Conservation (phyloP, 805 yeast species). For the Saturnispora hagleri region DNA sequence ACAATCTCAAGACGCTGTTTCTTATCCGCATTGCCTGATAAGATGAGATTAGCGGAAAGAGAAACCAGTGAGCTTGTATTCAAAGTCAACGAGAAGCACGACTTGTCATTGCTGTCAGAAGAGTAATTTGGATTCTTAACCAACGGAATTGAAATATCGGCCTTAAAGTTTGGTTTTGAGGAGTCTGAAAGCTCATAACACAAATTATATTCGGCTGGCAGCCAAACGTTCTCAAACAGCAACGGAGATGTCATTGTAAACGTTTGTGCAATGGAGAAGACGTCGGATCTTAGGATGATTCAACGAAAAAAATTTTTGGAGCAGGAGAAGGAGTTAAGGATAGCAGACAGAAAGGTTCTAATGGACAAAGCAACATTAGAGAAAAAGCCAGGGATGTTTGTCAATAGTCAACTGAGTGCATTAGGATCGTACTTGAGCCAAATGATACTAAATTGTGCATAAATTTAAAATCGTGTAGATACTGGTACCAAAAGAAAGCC, state of each 20-base stretch:
- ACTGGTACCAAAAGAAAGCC: no score
- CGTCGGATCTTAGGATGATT: not conserved
- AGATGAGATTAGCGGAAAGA: conserved; percentile 23
- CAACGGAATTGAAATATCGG: conserved; percentile 27
- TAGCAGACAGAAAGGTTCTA: not conserved
- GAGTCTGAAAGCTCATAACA: conserved; percentile 27
- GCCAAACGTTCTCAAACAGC: conserved; percentile 27
- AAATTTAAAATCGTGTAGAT: no score
- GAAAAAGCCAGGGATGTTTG: not conserved
- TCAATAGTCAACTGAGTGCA: not conserved
- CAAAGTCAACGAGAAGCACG: conserved; percentile 24
- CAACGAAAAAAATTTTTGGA: not conserved
- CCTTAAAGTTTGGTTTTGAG: conserved; percentile 38
- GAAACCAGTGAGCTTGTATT: conserved; percentile 36
- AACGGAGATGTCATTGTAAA: conserved; percentile 12
- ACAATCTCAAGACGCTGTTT: conserved; percentile 13
- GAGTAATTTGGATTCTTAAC: conserved; percentile 21
- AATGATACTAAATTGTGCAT: no score
- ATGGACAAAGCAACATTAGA: not conserved
- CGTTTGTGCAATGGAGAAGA: not conserved
- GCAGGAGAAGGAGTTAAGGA: not conserved
- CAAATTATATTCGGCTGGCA: conserved; percentile 33
- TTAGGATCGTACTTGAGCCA: no score
- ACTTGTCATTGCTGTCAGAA: conserved; percentile 6
- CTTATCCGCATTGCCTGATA: not conserved